Base-by-base conservation (phyloP, 805 yeast species). In the Cyberlindnera meyerae region DNA sequence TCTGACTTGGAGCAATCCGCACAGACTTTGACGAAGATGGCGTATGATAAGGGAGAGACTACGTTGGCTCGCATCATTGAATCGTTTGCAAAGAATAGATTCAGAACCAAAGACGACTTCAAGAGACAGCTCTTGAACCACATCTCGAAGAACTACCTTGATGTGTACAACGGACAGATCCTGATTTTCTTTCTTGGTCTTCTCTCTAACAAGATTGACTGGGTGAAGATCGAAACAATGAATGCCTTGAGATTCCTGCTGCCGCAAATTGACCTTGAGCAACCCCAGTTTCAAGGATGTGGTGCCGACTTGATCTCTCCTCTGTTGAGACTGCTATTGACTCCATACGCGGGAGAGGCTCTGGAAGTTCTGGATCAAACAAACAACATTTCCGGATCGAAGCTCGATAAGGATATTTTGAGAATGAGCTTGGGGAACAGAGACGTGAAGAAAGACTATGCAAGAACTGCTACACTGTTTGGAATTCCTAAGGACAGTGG, bases 271-370 rank as follows among this genome's bases (percentile, higher is more conserved):
- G 89, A 93, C 52, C 64, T 89, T 36, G 78, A 76, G 30, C 65
- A 81, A 25, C 85, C 82, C 14, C 95, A 82, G 50, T 88, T 88
- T 54, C 70, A 75, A 20, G 94, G 95, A 2, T 81, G 87, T 26
- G 98, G 98, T 5, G 97, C 98, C 0, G 98, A 93, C 54, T 65
- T 93, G 36, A 85, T 93, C 6, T 82, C 96, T 1, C 98, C 99
- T 3, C 65, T 94, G 33, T 65, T 93, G 47, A 69, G 97, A 37
- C 65, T 93, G 18, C 51, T 78, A 13, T 69, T 85, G 45, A 88
- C 97, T 0, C 96, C 88, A 27, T 82, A 75, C 58, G 97, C 95
- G 1, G 87, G 84, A 43, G 79, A 79, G 37, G 97, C 97, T 0
- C 62, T 93, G 27, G 93, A 82, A 43, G 97, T 93, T 0, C 67